Base-by-base conservation (phyloP, 2,329 filamentous ascomycete genomes). In the Fusarium caatingaense region DNA sequence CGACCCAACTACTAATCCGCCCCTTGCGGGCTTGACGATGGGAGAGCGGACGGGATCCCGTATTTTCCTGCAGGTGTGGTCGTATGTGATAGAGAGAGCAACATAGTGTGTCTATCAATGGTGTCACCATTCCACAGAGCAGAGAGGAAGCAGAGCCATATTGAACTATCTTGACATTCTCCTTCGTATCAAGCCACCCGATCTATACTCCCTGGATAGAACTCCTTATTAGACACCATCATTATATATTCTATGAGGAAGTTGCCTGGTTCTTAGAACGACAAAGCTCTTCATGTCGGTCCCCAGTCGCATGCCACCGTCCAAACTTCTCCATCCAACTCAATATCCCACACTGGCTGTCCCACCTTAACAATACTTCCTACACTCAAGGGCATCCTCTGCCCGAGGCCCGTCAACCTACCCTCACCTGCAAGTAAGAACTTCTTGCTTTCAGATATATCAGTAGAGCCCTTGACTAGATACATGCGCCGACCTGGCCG, bases 261-360 rank as follows among this genome's bases (percentile, higher is more conserved):
- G 5, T 34, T 25, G 23, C 23, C 21, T 28, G 15, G 10, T 23
- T 20, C 9, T 50, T 7, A 46, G 13, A 51, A 34, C 16, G 13
- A 15, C 23, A 50, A 16, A 28, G 13, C 5, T 37, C 15, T 46
- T 74, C 37, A 41, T 21, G 42, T 64, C 25, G 78, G 70, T 21
- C 65, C 72, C 81, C 81, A 83, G 13, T 82, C 77, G 23, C 81
- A 82, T 3, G 76, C 79, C 5, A 83, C 80, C 18, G 77, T 77
- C 81, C 80, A 83, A 21, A 55, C 49, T 27, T 76, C 61, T 2
- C 73, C 79, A 9, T 77, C 75, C 30, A 83, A 57, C 34, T 76
- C 67, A 28, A 82, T 72, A 37, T 82, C 78, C 81, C 81, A 83
- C 15, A 77, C 74, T 18, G 80, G 80, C 64, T 77, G 76, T 37